Conservation (phyloP, 495 filamentous ascomycete species). For the Cryomyces minteri region DNA sequence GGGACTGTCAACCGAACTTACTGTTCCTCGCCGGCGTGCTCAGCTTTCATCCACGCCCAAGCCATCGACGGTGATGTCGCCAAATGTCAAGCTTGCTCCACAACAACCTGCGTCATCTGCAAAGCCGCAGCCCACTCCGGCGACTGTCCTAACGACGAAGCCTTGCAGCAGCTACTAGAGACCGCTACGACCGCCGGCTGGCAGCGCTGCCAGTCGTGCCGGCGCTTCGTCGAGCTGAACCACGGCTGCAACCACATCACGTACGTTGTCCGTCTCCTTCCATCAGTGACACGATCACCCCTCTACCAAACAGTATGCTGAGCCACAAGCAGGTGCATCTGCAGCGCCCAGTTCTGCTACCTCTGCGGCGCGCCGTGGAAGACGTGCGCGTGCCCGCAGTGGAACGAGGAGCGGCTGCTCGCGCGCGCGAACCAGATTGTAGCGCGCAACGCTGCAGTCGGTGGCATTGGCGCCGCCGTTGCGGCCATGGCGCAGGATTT, state of each 20-base stretch:
- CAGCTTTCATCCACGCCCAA: conserved; percentile 8
- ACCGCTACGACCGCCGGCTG: conserved; percentile 7
- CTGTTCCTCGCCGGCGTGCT: conserved; percentile 11
- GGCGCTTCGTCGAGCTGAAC: conserved; percentile 5
- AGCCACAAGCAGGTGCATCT: conserved; percentile 7
- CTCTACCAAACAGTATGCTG: not conserved
- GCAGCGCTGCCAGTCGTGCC: conserved; percentile 11
- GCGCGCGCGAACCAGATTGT: conserved; percentile 17
- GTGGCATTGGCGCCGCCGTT: not conserved
- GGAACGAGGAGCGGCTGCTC: conserved; percentile 9
- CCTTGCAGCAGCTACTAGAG: not conserved
- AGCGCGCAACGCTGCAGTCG: conserved; percentile 9
- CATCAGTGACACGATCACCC: not conserved
- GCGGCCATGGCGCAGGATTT: conserved; percentile 3
- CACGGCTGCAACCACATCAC: conserved; percentile 6
- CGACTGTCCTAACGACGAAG: not conserved
- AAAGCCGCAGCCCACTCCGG: not conserved
- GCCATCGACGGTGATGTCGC: not conserved
- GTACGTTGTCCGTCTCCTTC: conserved; percentile 1
- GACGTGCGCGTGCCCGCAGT: conserved; percentile 10
- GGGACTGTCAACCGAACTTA: conserved; percentile 11
- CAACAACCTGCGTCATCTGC: not conserved
- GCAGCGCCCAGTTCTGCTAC: conserved; percentile 14
- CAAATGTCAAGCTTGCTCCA: not conserved
- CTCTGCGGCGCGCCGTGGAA: conserved; percentile 13